Percentiles rank a stretch among this genome's conserved stretches.
These are phyloP conservation scores for Saraca asoca DNA, from an alignment of 331 rosid genomes.

Conservation along the genomic window DNA sequence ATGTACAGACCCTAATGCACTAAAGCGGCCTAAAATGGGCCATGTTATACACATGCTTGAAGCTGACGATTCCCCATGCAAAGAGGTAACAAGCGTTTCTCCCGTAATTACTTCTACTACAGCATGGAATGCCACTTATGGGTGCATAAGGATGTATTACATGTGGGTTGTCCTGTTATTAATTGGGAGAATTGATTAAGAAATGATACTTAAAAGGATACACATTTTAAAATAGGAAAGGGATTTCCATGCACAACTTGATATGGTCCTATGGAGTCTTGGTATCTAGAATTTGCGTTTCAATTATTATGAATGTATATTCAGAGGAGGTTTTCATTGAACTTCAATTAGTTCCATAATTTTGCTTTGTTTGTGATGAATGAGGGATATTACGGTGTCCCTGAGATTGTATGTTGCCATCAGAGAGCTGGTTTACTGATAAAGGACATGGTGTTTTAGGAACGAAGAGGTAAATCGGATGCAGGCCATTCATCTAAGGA, in stretches of 20 bases:
- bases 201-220: background rate
- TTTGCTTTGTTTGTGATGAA: background rate
- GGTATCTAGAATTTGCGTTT: no score
- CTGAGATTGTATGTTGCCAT: background rate
- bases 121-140: background rate
- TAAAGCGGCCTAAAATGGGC: constrained; percentile 69
- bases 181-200: background rate
- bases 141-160: background rate
- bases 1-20: constrained; percentile 61
- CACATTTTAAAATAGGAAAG: background rate
- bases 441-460: constrained; percentile 36
- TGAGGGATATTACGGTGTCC: background rate
- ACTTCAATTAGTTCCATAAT: background rate
- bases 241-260: no score
- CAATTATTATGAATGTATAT: no score
- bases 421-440: constrained; percentile 4
- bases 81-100: constrained; percentile 45
- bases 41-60: constrained; percentile 66
- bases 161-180: background rate
- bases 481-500: constrained; percentile 38
- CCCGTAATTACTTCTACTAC: background rate
- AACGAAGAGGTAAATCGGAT: constrained; percentile 39
- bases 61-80: constrained; percentile 55
- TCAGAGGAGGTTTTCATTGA: no score
- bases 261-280: no score